Conservation (phyloP, 2,329 filamentous ascomycete species). For the Trichophaea hybrida region DNA sequence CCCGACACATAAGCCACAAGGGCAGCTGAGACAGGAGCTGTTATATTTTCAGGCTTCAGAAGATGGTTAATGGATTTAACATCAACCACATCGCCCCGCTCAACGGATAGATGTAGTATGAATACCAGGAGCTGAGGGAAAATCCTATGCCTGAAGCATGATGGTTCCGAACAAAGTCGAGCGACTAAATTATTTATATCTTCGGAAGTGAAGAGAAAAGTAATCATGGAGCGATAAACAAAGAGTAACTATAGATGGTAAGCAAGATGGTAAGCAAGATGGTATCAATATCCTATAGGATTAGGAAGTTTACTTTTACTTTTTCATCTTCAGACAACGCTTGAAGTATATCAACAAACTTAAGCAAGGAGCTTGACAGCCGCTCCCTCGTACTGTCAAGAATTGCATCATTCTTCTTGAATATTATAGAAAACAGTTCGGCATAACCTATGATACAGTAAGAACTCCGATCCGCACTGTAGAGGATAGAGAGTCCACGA, state of each 20-base stretch:
- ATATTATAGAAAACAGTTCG: constrained; percentile 4
- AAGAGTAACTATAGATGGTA: constrained; percentile 10
- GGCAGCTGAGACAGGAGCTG: background rate
- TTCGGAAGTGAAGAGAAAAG: constrained; percentile 2
- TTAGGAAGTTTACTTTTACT: constrained; percentile 7
- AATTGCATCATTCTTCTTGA: constrained; percentile 8
- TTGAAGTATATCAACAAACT: constrained; percentile 7
- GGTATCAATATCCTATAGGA: background rate
- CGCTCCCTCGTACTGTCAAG: constrained; percentile 4
- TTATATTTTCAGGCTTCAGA: background rate
- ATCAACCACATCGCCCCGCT: background rate
- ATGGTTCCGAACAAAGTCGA: background rate
- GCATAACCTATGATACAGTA: constrained; percentile 14
- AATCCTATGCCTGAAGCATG: background rate
- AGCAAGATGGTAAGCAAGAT: too few species aligned
- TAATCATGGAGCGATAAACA: constrained; percentile 8
- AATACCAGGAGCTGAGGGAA: background rate
- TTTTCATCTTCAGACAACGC: constrained; percentile 3
- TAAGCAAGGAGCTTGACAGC: constrained; percentile 4
- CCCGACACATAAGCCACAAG: background rate
- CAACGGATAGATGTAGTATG: background rate
- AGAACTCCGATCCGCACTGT: background rate
- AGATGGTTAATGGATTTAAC: background rate
- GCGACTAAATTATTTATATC: background rate
- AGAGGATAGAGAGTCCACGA: background rate